Evolutionary conservation across 176 grass and related monocot species (phyloP).

Genomic region (Eleusine coracana): DNA sequence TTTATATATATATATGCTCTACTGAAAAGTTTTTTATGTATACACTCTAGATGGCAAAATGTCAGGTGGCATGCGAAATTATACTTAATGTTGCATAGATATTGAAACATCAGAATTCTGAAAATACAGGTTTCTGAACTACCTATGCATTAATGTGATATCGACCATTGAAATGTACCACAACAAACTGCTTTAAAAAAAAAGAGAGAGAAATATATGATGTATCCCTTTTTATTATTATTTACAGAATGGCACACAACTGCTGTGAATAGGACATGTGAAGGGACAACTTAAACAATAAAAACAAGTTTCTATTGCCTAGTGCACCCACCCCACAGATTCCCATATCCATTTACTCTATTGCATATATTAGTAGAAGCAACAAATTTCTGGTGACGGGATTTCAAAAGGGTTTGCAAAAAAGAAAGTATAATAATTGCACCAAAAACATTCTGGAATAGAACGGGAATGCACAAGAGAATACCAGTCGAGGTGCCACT

Average conservation of each 20-base stretch:
- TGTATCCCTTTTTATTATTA: slow-evolving; percentile 12
- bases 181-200: background rate
- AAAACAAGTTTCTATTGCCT: background rate
- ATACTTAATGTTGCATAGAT: background rate
- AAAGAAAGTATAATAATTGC: background rate
- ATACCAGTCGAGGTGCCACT: slow-evolving; percentile 90
- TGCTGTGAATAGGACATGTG: background rate
- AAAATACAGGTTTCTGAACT: background rate
- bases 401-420: background rate
- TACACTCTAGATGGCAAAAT: background rate
- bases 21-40: slow-evolving; percentile 17
- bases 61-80: slow-evolving; percentile 15
- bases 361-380: background rate
- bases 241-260: background rate
- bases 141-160: slow-evolving; percentile 18
- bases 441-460: slow-evolving; percentile 28
- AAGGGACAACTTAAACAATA: background rate
- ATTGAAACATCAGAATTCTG: background rate
- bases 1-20: slow-evolving; percentile 10
- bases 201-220: background rate
- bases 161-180: background rate
- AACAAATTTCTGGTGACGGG: background rate
- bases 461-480: slow-evolving; percentile 40
- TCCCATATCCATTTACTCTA: background rate
- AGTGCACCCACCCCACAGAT: background rate